These are phyloP conservation scores for Leersia perrieri DNA, from an alignment of 176 grass and related monocot species.

Conservation along the genomic window DNA sequence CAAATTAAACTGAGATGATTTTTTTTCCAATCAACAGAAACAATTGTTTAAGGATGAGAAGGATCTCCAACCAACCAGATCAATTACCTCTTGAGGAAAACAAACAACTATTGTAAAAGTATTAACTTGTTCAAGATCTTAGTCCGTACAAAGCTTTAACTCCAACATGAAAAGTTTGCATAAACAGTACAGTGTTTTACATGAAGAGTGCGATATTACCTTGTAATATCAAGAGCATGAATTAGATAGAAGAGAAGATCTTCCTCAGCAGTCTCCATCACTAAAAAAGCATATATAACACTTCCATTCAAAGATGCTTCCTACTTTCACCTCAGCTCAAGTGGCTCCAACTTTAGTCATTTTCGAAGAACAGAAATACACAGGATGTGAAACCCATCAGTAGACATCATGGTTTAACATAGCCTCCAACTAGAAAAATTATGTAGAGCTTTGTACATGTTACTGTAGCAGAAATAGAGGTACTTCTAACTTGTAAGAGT, in stretches of 20 bases:
- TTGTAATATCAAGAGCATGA: neutral
- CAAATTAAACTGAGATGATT: neutral
- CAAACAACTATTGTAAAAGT: neutral
- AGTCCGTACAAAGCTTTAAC: neutral
- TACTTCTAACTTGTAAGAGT: neutral
- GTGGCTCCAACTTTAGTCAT: slow-evolving; percentile 13
- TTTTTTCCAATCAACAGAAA: neutral
- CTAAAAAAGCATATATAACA: neutral
- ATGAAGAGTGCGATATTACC: neutral
- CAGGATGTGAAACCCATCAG: neutral
- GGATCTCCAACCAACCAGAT: neutral
- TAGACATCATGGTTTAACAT: slow-evolving; percentile 7
- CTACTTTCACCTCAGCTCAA: neutral
- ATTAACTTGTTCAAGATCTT: neutral
- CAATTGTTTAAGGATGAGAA: neutral
- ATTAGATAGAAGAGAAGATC: neutral
- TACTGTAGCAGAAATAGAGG: neutral
- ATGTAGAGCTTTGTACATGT: neutral
- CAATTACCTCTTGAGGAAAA: neutral
- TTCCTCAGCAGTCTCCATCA: neutral
- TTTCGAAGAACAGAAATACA: slow-evolving; percentile 16
- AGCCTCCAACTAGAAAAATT: neutral
- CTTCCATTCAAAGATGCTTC: neutral
- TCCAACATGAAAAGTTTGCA: neutral
- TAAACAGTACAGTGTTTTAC: neutral